phyloP scores from a whole-genome alignment of 257 asterid genomes.

The Solanum tacnaense region DNA sequence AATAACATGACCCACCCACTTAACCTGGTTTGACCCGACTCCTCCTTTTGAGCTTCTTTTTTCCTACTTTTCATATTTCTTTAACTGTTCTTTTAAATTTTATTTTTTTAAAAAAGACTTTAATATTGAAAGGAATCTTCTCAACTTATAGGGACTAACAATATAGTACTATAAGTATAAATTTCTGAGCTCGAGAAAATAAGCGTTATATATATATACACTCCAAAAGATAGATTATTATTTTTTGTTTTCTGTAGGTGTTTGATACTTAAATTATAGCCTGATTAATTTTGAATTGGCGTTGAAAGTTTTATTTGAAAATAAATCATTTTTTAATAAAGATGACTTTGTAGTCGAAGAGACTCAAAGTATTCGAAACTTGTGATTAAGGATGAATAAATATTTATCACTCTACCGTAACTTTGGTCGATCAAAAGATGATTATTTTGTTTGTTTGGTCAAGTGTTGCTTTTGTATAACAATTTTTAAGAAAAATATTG shows the following conservation, averaged over 20 bases:
- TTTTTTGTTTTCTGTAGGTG: background rate
- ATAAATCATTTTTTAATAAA: accelerated
- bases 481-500: accelerated
- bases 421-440: background rate
- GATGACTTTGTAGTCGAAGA: no score
- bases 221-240: background rate
- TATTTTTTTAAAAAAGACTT: background rate
- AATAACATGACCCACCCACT: background rate
- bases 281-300: no score
- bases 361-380: no score
- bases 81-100: background rate
- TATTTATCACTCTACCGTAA: background rate
- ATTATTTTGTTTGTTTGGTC: background rate
- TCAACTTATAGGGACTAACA: background rate
- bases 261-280: no score
- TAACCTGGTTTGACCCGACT: background rate
- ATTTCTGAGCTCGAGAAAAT: background rate
- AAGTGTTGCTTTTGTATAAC: background rate
- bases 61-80: background rate
- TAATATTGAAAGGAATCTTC: background rate
- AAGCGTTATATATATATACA: background rate
- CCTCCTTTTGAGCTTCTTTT: background rate
- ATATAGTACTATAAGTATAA: background rate
- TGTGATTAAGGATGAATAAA: no score
- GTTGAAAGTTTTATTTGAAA: accelerated